Evolutionary conservation across 108 stramenopile genomes (phyloP).

Genomic region (Pseudonitzschia delicatissima): DNA sequence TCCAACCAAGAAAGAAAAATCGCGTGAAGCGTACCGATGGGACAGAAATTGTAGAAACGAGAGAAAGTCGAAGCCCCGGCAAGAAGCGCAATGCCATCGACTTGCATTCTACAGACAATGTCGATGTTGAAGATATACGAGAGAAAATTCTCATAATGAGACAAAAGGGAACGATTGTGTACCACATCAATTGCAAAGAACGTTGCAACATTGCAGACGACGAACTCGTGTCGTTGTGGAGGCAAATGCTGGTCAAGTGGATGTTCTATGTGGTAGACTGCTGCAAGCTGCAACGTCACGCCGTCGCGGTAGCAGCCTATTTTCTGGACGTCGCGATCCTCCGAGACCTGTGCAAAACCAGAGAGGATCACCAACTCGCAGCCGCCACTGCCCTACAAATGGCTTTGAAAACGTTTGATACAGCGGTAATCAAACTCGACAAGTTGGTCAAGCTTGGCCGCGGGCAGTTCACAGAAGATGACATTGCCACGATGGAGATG

Average conservation of each 20-base stretch:
- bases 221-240: conserved; percentile 38
- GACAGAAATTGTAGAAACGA: no score
- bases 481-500: conserved; percentile 51
- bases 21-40: no score
- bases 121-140: not conserved
- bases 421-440: conserved; percentile 43
- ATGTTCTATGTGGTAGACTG: conserved; percentile 60
- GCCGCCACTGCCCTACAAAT: conserved; percentile 60
- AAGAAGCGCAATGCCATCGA: no score
- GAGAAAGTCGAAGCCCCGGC: no score
- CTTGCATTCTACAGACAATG: not conserved
- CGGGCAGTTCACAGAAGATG: conserved; percentile 46
- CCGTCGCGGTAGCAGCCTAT: conserved; percentile 40
- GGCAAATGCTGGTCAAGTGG: conserved; percentile 51
- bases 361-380: conserved; percentile 46
- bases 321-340: conserved; percentile 46
- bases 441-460: conserved; percentile 40
- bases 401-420: conserved; percentile 53
- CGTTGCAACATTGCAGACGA: not conserved
- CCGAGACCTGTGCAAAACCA: conserved; percentile 26
- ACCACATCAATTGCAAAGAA: not conserved
- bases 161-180: not conserved
- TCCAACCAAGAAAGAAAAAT: no score
- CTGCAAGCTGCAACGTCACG: conserved; percentile 41
- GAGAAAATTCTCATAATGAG: not conserved